A percentile compares a stretch with the other conserved stretches of the same genome.
These are phyloP conservation scores for Hemisphaericaspora lyxosophila DNA, from an alignment of 1,139 yeast species.

Conservation along the genomic window DNA sequence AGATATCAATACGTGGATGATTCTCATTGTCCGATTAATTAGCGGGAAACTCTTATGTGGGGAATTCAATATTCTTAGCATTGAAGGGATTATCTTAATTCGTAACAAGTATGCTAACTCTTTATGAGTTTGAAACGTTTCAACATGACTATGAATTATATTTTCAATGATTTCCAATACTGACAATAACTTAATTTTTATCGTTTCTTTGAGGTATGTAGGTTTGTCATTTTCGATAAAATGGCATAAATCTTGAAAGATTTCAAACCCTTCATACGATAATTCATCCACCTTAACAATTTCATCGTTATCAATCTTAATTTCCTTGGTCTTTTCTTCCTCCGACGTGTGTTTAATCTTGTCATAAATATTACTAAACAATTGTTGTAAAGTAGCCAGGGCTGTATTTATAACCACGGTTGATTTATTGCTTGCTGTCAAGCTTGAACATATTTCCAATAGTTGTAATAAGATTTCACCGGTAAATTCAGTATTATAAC, in stretches of 20 bases:
- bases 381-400: constrained; percentile 86
- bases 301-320: constrained; percentile 46
- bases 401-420: constrained; percentile 89
- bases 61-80: constrained; percentile 59
- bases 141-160: constrained; percentile 54
- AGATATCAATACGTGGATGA: constrained; percentile 59
- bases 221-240: constrained; percentile 63
- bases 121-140: constrained; percentile 53
- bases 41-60: constrained; percentile 56
- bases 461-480: constrained; percentile 59
- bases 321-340: constrained; percentile 23
- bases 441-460: constrained; percentile 67
- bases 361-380: constrained; percentile 75
- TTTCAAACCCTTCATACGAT: constrained; percentile 67
- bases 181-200: constrained; percentile 61
- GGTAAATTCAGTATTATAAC: constrained; percentile 54
- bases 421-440: constrained; percentile 68
- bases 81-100: constrained; percentile 68
- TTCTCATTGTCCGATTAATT: constrained; percentile 71
- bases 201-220: constrained; percentile 40
- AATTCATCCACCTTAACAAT: constrained; percentile 46
- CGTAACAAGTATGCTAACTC: constrained; percentile 69
- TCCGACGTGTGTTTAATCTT: constrained; percentile 36
- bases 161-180: constrained; percentile 82
- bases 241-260: constrained; percentile 70